These are phyloP conservation scores for Tardiomyces depauwii DNA, from an alignment of 1,139 yeast species.

Conservation along the genomic window DNA sequence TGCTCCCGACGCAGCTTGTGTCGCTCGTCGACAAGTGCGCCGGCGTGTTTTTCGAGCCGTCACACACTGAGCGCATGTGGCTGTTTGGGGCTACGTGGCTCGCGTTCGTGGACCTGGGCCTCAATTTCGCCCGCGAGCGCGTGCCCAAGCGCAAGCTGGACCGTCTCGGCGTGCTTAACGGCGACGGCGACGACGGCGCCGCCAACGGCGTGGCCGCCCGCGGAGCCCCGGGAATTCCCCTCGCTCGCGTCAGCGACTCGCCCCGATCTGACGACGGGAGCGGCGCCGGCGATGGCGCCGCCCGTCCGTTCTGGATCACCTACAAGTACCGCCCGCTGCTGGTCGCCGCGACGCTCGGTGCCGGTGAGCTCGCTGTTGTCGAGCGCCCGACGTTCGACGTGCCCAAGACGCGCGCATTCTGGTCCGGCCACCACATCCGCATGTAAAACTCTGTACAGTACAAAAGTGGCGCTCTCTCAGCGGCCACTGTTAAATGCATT, in stretches of 20 bases:
- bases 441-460: constrained; percentile 25
- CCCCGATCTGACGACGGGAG: constrained; percentile 22
- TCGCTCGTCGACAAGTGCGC: constrained; percentile 57
- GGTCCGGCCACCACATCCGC: constrained; percentile 49
- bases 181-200: constrained; percentile 18
- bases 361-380: constrained; percentile 54
- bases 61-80: constrained; percentile 47
- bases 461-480: no score
- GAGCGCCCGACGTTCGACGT: constrained; percentile 65
- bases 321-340: constrained; percentile 68
- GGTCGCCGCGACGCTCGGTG: constrained; percentile 45
- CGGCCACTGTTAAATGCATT: no score
- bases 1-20: constrained; percentile 56
- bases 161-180: constrained; percentile 39
- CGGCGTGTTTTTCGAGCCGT: constrained; percentile 46
- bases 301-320: constrained; percentile 57
- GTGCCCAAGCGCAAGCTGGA: constrained; percentile 39
- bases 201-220: constrained; percentile 25
- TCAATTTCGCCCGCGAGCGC: constrained; percentile 40
- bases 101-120: constrained; percentile 57
- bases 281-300: constrained; percentile 20
- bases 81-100: constrained; percentile 84
- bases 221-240: constrained; percentile 9
- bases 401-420: constrained; percentile 64
- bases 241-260: constrained; percentile 11